Conservation (phyloP, 2,329 filamentous ascomycete genomes). For the Lachnum nothofagi region DNA sequence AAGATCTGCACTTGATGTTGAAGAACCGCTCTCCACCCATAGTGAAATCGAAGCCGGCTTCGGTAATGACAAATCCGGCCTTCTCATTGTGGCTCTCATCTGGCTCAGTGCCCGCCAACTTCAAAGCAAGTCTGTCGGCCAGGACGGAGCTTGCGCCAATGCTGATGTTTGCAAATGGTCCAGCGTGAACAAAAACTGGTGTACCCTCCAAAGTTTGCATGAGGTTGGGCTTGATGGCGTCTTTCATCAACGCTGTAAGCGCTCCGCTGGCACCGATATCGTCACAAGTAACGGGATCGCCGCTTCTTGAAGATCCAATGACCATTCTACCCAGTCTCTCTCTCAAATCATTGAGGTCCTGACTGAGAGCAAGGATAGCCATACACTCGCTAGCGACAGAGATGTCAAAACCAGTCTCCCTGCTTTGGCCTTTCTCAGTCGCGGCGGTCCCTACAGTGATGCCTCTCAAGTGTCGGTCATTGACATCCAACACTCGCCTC, state of each 20-base stretch:
- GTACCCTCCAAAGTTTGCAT: conserved; percentile 98
- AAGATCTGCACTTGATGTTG: conserved; percentile 98
- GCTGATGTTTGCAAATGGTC: conserved; percentile 96
- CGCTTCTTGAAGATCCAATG: conserved; percentile 75
- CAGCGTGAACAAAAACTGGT: conserved; percentile 94
- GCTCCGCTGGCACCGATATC: conserved; percentile 91
- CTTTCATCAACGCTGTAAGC: conserved; percentile 89
- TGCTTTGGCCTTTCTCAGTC: conserved; percentile 83
- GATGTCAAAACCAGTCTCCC: conserved; percentile 94
- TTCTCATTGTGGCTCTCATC: conserved; percentile 81
- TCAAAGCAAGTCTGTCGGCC: conserved; percentile 90
- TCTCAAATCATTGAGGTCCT: conserved; percentile 79
- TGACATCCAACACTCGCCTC: conserved; percentile 93
- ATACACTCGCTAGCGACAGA: conserved; percentile 97
- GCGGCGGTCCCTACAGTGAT: conserved; percentile 83
- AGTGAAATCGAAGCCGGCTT: conserved; percentile 98
- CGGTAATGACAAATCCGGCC: conserved; percentile 89
- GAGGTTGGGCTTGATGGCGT: conserved; percentile 96
- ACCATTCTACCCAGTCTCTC: conserved; percentile 95
- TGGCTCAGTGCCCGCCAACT: conserved; percentile 88
- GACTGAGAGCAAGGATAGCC: conserved; percentile 94
- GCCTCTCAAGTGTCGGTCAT: conserved; percentile 86
- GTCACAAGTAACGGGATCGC: conserved; percentile 91
- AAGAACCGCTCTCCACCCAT: conserved; percentile 99
- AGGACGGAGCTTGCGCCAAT: conserved; percentile 95